These are phyloP conservation scores for Annona cherimola DNA, from an alignment of 164 flowering plant species.

Conservation along the genomic window DNA sequence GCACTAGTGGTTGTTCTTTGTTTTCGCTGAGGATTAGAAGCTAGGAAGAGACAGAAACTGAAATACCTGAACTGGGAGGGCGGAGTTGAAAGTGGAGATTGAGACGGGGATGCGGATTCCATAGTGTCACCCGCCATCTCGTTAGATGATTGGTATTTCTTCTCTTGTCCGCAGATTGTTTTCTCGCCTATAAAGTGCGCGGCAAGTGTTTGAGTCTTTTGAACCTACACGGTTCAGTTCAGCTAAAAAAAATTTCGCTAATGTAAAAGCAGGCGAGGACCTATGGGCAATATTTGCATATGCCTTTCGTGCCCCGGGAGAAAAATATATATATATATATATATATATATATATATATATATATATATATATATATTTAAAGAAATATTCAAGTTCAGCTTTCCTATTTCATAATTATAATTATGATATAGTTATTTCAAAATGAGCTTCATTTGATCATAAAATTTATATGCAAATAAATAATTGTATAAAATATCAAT, in stretches of 20 bases:
- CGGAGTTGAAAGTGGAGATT: conserved; percentile 8
- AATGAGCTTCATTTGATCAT: too few species aligned
- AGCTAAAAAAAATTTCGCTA: background rate
- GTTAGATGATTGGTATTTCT: background rate
- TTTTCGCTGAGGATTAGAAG: background rate
- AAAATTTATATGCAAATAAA: too few species aligned
- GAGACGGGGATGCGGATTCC: conserved; percentile 18
- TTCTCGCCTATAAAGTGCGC: background rate
- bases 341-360: too few species aligned
- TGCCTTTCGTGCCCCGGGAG: background rate
- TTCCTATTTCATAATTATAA: too few species aligned
- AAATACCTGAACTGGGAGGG: conserved; percentile 26
- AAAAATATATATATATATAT: too few species aligned
- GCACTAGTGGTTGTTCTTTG: background rate
- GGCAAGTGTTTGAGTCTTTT: background rate
- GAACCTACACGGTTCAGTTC: background rate
- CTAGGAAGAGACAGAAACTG: background rate
- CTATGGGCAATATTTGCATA: background rate
- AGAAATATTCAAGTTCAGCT: too few species aligned
- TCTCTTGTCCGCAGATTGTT: background rate
- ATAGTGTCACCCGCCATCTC: conserved; percentile 20
- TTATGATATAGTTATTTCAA: too few species aligned
- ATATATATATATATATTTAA: too few species aligned
- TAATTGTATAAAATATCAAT: too few species aligned
- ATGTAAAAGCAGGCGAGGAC: background rate